Evolutionary conservation across 805 yeast genomes (phyloP), one percentile per base, ranked within the genome.

Genomic region (Nakazawaea siamensis): DNA sequence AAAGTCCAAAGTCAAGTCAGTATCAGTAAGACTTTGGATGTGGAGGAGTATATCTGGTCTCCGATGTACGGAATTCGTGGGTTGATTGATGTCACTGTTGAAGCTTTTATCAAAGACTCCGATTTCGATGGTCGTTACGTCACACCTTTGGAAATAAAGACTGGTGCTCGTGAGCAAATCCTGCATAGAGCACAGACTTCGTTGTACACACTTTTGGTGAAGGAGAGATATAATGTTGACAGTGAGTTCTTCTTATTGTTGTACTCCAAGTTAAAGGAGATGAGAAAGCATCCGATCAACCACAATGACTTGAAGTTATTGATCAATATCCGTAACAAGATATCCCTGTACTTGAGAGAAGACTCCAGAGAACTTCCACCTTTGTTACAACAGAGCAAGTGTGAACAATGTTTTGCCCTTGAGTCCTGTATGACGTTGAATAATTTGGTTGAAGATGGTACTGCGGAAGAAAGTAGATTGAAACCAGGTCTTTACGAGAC

Each of bases 11-110:
- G 70, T 1, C 57, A 58, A 9, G 62, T 77, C 27, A 63, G 79
- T 0, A 75, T 82, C 0, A 62, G 73, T 12, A 76, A 79, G 38
- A 70, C 87, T 7, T 60, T 85, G 23, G 95, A 84, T 49, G 73
- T 85, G 8, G 99, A 92, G 55, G 97, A 92, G 48, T 82, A 78
- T 46, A 79, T 92, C 11, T 78, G 94, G 86, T 85, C 97, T 0
- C 95, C 97, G 0, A 69, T 73, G 50, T 87, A 71, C 59, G 99
- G 99, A 0, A 57, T 92, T 7, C 74, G 85, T 45, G 99, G 99
- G 0, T 73, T 80, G 46, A 75, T 88, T 13, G 99, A 92, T 59
- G 95, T 80, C 3, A 86, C 95, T 0, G 67, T 86, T 2, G 81
- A 80, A 44, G 80, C 82, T 0, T 54, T 60, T 18, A 50, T 68